Base-by-base conservation (phyloP, 2,329 filamentous ascomycete genomes). In the Leptographium galeiforme region DNA sequence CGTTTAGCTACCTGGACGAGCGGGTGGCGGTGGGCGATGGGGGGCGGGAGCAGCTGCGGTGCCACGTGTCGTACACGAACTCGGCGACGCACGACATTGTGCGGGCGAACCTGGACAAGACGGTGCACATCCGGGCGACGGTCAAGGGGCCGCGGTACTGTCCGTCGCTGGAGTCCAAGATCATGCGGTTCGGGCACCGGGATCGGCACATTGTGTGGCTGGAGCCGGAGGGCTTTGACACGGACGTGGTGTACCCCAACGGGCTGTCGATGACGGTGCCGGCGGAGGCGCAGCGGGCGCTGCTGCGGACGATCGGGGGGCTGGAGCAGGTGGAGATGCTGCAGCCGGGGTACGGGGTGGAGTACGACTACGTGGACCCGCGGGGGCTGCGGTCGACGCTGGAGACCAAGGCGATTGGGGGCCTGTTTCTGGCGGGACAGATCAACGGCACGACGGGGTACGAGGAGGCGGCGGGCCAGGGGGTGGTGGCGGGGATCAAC, bases 401-500 rank as follows among this genome's bases (percentile, higher is more conserved):
- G 8, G 93, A 98, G 68, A 97, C 93, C 1, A 98, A 97, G 68
- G 77, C 85, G 25, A 95, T 98, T 57, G 74, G 74, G 8, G 93
- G 93, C 1, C 78, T 98, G 13, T 98, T 87, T 69, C 77, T 98
- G 36, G 93, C 93, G 0, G 93, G 93, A 5, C 93, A 98, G 66
- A 96, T 98, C 67, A 98, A 98, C 67, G 93, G 93, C 47, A 98
- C 93, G 0, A 98, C 93, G 0, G 93, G 93, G 4, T 98, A 98
- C 66, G 93, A 98, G 70, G 93, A 98, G 72, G 93, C 93, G 11
- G 89, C 93, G 0, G 91, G 87, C 0, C 93, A 98, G 67, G 93
- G 93, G 11, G 77, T 98, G 48, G 72, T 98, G 14, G 93, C 93
- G 0, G 93, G 93, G 36, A 90, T 91, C 62, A 98, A 98, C 63